Percentiles rank a stretch among this genome's conserved stretches.
Conservation (phyloP, 140 eudicot species). For the Bidens hawaiensis region DNA sequence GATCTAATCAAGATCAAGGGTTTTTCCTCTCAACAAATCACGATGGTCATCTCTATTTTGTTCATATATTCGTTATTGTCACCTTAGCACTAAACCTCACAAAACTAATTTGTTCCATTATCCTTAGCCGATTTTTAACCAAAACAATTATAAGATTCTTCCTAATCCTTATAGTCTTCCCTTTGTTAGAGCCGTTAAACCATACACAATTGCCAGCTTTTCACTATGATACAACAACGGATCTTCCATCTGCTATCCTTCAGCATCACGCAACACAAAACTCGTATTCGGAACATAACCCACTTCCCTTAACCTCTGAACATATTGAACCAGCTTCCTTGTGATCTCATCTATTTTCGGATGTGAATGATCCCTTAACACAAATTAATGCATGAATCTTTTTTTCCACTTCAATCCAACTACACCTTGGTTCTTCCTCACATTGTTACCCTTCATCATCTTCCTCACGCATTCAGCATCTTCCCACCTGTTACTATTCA, state of each 20-base stretch:
- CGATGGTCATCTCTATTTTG: no score
- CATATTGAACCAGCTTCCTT: conserved; percentile 37
- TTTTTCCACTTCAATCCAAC: conserved; percentile 90
- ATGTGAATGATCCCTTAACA: conserved; percentile 70
- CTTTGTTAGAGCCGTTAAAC: conserved; percentile 54
- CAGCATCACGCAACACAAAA: conserved; percentile 79
- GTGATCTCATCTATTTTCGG: conserved; percentile 50
- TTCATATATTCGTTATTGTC: no score
- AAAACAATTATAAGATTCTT: conserved; percentile 88
- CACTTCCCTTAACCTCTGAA: conserved; percentile 55
- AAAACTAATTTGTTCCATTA: no score
- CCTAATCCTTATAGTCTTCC: conserved; percentile 73
- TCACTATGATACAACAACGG: conserved; percentile 75
- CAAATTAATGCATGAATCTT: conserved; percentile 64
- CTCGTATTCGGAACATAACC: conserved; percentile 81
- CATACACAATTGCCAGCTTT: conserved; percentile 71
- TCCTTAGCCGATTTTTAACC: no score
- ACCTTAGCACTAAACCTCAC: no score
- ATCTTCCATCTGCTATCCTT: conserved; percentile 88
- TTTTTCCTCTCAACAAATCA: no score
- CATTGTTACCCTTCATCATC: conserved; percentile 50
- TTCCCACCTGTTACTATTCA: conserved; percentile 64
- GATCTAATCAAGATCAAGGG: no score
- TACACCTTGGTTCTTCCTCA: conserved; percentile 93
- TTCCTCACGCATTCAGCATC: conserved; percentile 55